Conservation (phyloP, 1,284 basidiomycete genomes). For the Laetiporus sulphureus region DNA sequence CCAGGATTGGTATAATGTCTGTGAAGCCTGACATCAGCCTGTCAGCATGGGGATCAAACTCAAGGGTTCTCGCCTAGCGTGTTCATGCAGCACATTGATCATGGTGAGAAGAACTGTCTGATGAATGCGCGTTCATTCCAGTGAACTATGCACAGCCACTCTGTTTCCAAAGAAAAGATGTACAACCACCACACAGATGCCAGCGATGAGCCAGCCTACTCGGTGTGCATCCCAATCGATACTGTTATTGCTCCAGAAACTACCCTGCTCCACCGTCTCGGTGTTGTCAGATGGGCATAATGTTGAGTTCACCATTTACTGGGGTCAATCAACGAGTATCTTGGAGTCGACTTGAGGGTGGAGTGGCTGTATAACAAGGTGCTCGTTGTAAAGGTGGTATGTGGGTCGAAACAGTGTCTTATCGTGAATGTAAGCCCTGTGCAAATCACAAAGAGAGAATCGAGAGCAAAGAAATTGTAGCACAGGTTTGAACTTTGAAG, state of each 20-base stretch:
- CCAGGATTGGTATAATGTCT: conserved; percentile 61
- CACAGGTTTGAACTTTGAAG: no score
- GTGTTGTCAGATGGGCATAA: conserved; percentile 50
- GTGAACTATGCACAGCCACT: not conserved
- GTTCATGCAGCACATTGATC: conserved; percentile 47
- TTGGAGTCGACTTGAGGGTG: no score
- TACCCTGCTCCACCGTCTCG: conserved; percentile 43
- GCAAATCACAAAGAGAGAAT: no score
- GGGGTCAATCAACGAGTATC: no score
- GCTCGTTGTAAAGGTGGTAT: no score
- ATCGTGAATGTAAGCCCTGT: no score
- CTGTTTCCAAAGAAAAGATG: conserved; percentile 22
- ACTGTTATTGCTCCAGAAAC: conserved; percentile 50
- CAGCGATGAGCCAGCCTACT: conserved; percentile 72
- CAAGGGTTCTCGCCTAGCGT: no score
- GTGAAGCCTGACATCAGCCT: not conserved
- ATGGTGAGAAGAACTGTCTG: conserved; percentile 58
- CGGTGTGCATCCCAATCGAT: conserved; percentile 56
- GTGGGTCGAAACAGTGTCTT: no score
- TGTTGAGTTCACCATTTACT: conserved; percentile 19
- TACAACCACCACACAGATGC: conserved; percentile 54
- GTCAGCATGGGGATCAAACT: not conserved
- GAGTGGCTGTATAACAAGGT: no score
- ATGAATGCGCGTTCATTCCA: conserved; percentile 1
- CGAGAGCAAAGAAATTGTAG: no score